Conservation (phyloP, 139 green algal genomes). For the Pseudopediastrum boryanum region DNA sequence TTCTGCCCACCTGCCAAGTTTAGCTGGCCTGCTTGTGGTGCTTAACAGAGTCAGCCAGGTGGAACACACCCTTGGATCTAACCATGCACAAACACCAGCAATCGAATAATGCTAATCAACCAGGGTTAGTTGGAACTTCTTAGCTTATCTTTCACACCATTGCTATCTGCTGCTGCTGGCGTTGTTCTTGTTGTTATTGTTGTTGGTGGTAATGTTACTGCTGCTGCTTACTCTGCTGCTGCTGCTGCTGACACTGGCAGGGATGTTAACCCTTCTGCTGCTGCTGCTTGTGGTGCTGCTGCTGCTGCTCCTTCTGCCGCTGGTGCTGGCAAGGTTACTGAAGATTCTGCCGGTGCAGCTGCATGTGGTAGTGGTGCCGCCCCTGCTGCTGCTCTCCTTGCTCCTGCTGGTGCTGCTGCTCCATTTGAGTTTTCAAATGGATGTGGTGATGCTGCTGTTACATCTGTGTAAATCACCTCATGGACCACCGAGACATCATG, state of each 20-base stretch:
- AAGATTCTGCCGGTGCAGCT: not conserved
- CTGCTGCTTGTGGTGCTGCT: not conserved
- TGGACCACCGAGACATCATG: no score
- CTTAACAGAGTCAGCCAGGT: not conserved
- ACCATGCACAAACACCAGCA: not conserved
- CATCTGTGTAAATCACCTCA: no score
- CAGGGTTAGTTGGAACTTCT: no score
- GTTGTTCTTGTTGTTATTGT: slow-evolving; percentile 3
- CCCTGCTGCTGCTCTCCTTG: no score
- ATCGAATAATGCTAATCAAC: no score
- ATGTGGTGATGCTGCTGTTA: no score
- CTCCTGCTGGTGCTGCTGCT: no score
- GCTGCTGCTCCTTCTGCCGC: not conserved
- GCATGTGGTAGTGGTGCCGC: no score
- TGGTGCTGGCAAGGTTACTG: slow-evolving; percentile 11
- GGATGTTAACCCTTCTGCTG: not conserved
- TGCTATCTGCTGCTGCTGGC: slow-evolving; percentile 8
- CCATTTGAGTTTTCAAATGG: no score
- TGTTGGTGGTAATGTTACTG: not conserved
- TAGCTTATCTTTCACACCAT: not conserved
- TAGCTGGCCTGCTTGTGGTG: not conserved
- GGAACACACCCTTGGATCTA: not conserved
- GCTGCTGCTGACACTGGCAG: slow-evolving; percentile 12
- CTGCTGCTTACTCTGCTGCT: not conserved
- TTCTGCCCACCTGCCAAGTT: not conserved